Evolutionary conservation across 495 filamentous ascomycete genomes (phyloP).

Genomic region (Podospora comata): DNA sequence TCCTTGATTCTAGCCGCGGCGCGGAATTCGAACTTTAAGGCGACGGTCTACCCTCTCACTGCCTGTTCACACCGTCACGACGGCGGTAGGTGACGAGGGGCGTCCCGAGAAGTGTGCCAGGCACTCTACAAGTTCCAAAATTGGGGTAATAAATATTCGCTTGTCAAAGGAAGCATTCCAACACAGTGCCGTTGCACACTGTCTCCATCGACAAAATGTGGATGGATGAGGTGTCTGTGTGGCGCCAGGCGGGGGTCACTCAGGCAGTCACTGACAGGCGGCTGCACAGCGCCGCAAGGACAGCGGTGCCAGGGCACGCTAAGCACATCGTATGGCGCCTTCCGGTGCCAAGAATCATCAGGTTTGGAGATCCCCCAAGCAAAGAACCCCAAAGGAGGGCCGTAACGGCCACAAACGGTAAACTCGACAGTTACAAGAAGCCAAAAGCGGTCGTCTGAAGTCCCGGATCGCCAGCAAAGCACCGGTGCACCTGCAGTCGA

Average conservation of each 20-base stretch:
- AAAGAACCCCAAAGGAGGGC: slow-evolving; percentile 3
- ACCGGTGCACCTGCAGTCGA: slow-evolving; percentile 5
- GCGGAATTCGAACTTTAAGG: background rate
- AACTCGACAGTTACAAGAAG: slow-evolving; percentile 7
- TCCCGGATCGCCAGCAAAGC: slow-evolving; percentile 13
- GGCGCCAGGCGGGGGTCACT: background rate
- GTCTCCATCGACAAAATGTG: background rate
- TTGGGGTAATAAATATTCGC: background rate
- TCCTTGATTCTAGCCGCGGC: background rate
- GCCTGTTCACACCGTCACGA: too few relatives aligned
- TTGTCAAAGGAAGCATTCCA: background rate
- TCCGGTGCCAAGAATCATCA: slow-evolving; percentile 19
- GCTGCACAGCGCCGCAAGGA: background rate
- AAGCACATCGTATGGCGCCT: background rate
- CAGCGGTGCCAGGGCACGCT: background rate
- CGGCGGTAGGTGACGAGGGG: background rate
- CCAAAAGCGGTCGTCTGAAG: slow-evolving; percentile 18
- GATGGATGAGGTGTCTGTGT: background rate
- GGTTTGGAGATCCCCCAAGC: slow-evolving; percentile 18
- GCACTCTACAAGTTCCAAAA: background rate
- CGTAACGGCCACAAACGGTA: slow-evolving; percentile 8
- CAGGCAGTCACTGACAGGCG: background rate
- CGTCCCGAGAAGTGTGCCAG: background rate
- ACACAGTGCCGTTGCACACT: background rate
- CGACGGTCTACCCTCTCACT: background rate